Evolutionary conservation across 177 flowering plant species (phyloP).

Genomic region (Vitis hybrid): DNA sequence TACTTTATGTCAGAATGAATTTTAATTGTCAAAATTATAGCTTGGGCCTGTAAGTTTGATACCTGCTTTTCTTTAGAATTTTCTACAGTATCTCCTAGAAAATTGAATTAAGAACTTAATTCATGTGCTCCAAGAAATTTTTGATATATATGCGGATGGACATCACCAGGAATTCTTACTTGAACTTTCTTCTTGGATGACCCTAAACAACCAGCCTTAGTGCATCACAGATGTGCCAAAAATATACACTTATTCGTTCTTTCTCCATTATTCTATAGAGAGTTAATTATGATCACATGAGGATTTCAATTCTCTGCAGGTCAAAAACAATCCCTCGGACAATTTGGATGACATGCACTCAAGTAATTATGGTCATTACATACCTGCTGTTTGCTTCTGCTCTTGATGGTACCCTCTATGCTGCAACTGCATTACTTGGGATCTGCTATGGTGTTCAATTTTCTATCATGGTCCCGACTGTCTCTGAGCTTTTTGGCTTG

Average conservation of each 20-base stretch:
- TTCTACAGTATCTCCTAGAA: background rate
- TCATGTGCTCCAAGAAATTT: background rate
- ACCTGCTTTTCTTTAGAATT: background rate
- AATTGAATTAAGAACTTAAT: background rate
- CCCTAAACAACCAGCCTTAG: background rate
- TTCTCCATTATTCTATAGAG: background rate
- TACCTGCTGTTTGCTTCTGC: constrained; percentile 78
- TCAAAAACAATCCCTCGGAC: constrained; percentile 66
- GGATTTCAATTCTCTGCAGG: constrained; percentile 34
- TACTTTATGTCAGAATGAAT: background rate
- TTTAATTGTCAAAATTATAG: background rate
- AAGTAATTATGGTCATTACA: constrained; percentile 54
- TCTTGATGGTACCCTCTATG: constrained; percentile 60
- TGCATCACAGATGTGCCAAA: background rate
- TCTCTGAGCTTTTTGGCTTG: constrained; percentile 87
- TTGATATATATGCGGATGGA: background rate
- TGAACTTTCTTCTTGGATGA: background rate
- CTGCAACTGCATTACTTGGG: constrained; percentile 76
- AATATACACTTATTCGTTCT: background rate
- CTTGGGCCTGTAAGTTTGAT: background rate
- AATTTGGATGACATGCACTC: constrained; percentile 70
- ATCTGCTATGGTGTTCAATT: constrained; percentile 86
- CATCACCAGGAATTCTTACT: background rate
- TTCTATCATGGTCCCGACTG: constrained; percentile 80
- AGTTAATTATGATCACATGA: background rate